Evolutionary conservation across 208 protist species (phyloP).

Genomic region (Wallacemonas sp.): DNA sequence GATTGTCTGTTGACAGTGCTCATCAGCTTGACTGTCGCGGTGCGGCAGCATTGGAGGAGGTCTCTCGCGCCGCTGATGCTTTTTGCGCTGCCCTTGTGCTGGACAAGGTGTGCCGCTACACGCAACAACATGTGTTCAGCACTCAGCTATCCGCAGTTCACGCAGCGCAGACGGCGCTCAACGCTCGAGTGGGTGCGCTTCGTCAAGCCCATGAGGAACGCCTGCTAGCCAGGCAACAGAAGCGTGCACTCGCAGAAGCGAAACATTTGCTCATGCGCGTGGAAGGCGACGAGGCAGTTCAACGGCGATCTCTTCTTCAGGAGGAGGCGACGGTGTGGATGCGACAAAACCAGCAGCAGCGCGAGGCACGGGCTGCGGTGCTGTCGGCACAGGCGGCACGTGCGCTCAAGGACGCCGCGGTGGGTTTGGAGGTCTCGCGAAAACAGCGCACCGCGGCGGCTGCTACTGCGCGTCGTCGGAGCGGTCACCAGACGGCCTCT

Average conservation of each 20-base stretch:
- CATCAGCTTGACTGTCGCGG: no score
- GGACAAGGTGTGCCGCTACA: no score
- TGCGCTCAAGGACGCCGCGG: constrained; percentile 4
- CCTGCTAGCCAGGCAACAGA: not conserved
- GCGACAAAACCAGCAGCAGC: not conserved
- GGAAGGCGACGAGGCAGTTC: constrained; percentile 9
- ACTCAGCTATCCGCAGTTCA: no score
- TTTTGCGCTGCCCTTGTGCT: no score
- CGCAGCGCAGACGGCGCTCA: not conserved
- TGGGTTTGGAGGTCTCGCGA: no score
- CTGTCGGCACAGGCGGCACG: not conserved
- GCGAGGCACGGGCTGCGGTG: constrained; percentile 1
- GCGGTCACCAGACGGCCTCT: no score
- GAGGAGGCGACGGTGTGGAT: constrained; percentile 9
- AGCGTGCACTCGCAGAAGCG: constrained; percentile 7
- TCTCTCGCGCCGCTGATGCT: no score
- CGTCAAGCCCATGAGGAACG: not conserved
- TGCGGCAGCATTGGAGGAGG: no score
- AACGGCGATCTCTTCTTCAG: not conserved
- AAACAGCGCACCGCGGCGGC: no score
- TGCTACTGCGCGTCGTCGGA: no score
- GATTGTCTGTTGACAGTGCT: no score
- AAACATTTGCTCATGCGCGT: not conserved
- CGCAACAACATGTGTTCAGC: no score
- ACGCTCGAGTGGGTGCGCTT: not conserved